Evolutionary conservation across 106 monocot genomes (phyloP), one percentile per base, ranked within the genome.

Genomic region (Phalaenopsis equestris): DNA sequence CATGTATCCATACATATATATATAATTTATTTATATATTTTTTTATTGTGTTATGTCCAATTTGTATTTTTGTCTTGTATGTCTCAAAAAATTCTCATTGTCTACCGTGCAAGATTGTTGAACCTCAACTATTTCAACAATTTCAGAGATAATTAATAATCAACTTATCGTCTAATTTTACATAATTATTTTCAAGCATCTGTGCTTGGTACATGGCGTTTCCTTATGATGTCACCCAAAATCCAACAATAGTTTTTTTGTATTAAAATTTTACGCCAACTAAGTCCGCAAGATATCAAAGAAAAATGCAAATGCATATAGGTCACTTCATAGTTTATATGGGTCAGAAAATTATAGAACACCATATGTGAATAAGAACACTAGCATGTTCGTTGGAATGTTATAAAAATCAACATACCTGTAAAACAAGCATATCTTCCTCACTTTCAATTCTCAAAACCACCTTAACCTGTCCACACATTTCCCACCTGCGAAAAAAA

Each of bases 401-500:
- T 79, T 79, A 41, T n/a, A 58, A 21, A 64, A 81, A 48, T 49
- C 21, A 43, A 8, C 18, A 4, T 80, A 96, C 97, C 77, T 94
- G 92, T 81, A 99, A 86, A 77, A 93, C 78, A 75, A 99, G 91
- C 85, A 99, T 81, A 80, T 99, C 94, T 88, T 99, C 98, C 83
- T 98, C 98, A 24, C 89, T 94, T 77, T 99, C 94, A 55, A 86
- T 88, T 87, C 94, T 99, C 83, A 99, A 56, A 49, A 99, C 94
- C 67, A 99, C 98, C 78, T 99, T 99, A 84, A 99, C 94, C 82
- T 99, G 98, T 45, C 94, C 98, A 81, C 94, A 99, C 87, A 86
- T 83, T 74, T 99, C 98, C 98, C 98, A 99, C 83, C 97, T 97
- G 80, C 55, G 79, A 82, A 68, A 11, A 46, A 56, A 56, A 81